Conservation (phyloP, 371 early-diverging fungal species). For the Apophysomyces ossiformis region DNA sequence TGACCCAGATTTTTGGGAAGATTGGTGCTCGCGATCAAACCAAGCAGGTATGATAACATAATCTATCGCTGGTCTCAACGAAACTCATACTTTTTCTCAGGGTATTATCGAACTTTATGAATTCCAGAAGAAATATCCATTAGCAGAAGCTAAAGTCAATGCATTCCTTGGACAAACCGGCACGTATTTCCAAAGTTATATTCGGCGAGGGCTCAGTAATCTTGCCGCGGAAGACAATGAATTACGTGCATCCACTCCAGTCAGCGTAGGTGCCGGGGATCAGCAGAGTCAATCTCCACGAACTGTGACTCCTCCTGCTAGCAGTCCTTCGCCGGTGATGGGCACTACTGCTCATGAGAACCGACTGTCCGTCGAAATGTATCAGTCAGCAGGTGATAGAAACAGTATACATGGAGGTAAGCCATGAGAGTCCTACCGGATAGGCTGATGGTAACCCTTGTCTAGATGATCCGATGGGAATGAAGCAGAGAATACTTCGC, state of each 20-base stretch:
- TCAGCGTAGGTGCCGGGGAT: neutral
- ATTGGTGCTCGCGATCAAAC: constrained; percentile 78
- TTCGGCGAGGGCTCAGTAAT: constrained; percentile 69
- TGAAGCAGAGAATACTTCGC: constrained; percentile 53
- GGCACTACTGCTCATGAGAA: neutral
- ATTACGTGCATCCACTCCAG: constrained; percentile 12
- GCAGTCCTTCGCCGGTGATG: neutral
- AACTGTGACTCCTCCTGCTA: constrained; percentile 9
- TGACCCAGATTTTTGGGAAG: constrained; percentile 74
- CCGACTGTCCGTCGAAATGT: neutral
- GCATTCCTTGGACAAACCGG: constrained; percentile 67
- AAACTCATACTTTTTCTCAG: constrained; percentile 24
- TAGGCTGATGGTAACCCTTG: neutral
- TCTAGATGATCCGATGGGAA: constrained; percentile 47
- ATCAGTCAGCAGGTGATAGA: constrained; percentile 5
- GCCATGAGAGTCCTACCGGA: neutral
- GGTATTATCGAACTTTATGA: constrained; percentile 79
- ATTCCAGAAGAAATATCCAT: constrained; percentile 74
- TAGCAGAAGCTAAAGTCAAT: constrained; percentile 66
- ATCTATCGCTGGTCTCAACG: neutral
- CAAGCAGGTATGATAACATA: constrained; percentile 53
- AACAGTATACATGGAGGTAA: constrained; percentile 28
- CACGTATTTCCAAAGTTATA: constrained; percentile 80
- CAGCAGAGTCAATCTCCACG: constrained; percentile 1
- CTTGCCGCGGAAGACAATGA: constrained; percentile 65